Conservation (phyloP, 192 early-diverging fungal genomes). For the Coemansia sp. region DNA sequence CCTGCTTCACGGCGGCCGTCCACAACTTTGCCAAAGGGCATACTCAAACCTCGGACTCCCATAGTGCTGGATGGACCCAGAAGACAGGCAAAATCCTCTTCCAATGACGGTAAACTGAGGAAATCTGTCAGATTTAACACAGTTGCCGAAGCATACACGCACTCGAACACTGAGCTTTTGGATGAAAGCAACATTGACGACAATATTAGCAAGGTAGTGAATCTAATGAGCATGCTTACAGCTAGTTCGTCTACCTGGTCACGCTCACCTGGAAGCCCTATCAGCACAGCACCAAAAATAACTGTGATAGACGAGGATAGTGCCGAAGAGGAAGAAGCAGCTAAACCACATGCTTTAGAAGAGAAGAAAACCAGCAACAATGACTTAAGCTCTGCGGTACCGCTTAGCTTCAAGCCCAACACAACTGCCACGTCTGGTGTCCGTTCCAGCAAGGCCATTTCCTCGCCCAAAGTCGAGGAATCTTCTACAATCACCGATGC, state of each 20-base stretch:
- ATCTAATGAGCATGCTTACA: slow-evolving; percentile 11
- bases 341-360: neutral
- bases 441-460: neutral
- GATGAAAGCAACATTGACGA: slow-evolving; percentile 24
- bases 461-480: neutral
- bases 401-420: slow-evolving; percentile 27
- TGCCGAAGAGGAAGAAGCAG: neutral
- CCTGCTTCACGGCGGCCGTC: neutral
- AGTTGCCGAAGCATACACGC: slow-evolving; percentile 6
- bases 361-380: neutral
- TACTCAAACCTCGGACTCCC: slow-evolving; percentile 23
- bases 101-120: neutral
- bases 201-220: slow-evolving; percentile 13
- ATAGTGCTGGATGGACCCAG: slow-evolving; percentile 2
- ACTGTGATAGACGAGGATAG: slow-evolving; percentile 5
- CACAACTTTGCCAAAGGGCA: slow-evolving; percentile 11
- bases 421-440: slow-evolving; percentile 5
- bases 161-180: slow-evolving; percentile 17
- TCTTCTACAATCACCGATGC: neutral
- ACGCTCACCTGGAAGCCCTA: neutral
- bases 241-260: neutral
- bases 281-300: neutral
- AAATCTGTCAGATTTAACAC: slow-evolving; percentile 36
- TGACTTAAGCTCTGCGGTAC: neutral
- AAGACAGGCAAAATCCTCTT: neutral